These are phyloP conservation scores for Gonium pectorale DNA, from an alignment of 139 green algal genomes.

Conservation along the genomic window DNA sequence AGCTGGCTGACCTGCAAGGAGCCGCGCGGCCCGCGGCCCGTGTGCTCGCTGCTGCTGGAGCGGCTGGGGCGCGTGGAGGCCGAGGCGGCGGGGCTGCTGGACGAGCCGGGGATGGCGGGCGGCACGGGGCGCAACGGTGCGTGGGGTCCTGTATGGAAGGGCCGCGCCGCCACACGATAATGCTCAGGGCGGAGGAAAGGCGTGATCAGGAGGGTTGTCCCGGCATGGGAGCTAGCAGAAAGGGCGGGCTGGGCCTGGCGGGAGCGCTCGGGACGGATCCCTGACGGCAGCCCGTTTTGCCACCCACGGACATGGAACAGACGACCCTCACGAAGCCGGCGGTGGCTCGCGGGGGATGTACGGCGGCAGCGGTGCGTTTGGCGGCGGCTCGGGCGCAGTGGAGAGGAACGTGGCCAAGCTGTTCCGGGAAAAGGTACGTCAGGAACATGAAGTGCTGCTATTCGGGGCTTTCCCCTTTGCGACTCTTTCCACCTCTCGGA, in stretches of 20 bases:
- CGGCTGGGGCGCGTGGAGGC: slow-evolving; percentile 57
- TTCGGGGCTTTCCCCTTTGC: too few relatives aligned
- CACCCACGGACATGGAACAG: neutral
- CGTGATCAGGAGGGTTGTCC: too few relatives aligned
- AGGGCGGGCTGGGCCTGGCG: too few relatives aligned
- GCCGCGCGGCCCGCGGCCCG: slow-evolving; percentile 66
- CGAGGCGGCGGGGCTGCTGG: slow-evolving; percentile 55
- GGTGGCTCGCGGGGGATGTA: neutral
- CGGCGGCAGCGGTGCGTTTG: neutral
- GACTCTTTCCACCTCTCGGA: too few relatives aligned
- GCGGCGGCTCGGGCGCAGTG: slow-evolving; percentile 49
- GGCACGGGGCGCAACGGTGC: too few relatives aligned
- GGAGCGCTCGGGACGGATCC: too few relatives aligned
- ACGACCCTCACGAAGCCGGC: neutral
- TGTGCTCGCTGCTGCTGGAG: slow-evolving; percentile 78
- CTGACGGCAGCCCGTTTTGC: too few relatives aligned
- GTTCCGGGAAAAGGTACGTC: slow-evolving; percentile 71
- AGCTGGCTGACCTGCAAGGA: slow-evolving; percentile 76
- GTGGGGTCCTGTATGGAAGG: too few relatives aligned
- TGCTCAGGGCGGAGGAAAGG: too few relatives aligned
- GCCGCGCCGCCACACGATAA: too few relatives aligned
- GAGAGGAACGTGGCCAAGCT: slow-evolving; percentile 81
- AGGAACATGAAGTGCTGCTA: too few relatives aligned
- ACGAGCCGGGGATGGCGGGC: slow-evolving; percentile 2
- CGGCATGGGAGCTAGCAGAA: too few relatives aligned